Evolutionary conservation across 192 early-diverging fungal species (phyloP).

Genomic region (Lobosporangium transversale): DNA sequence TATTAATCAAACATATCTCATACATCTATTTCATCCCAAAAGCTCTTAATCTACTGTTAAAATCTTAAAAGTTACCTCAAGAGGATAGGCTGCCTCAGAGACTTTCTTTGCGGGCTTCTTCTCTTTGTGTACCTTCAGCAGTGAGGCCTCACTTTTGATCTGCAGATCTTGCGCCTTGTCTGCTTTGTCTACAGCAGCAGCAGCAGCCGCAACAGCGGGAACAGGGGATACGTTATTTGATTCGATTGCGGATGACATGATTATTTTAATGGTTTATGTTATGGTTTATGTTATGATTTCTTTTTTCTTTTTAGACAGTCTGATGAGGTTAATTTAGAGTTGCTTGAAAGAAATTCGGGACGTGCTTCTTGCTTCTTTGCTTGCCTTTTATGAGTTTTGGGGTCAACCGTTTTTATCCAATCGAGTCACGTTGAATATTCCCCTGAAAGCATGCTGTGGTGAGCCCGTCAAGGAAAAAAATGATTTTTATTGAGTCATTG

Average conservation of each 20-base stretch:
- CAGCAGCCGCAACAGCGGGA: not conserved
- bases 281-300: too few species aligned
- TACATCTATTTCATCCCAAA: not conserved
- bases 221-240: not conserved
- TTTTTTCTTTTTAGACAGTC: too few species aligned
- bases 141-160: too few species aligned
- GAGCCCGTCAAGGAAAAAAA: too few species aligned
- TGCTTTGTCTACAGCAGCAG: too few species aligned
- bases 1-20: not conserved
- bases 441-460: too few species aligned
- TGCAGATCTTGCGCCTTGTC: not conserved
- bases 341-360: too few species aligned
- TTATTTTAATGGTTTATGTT: not conserved
- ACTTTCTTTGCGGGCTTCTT: constrained; percentile 12
- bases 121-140: constrained; percentile 11
- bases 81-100: constrained; percentile 12
- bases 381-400: too few species aligned
- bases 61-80: constrained; percentile 15
- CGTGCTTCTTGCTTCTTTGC: not conserved
- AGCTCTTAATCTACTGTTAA: too few species aligned
- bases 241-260: constrained; percentile 5
- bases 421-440: not conserved
- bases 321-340: too few species aligned
- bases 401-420: not conserved
- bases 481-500: too few species aligned